phyloP scores from a whole-genome alignment of 1,284 basidiomycete genomes.

The Rhodotorula sp. region DNA sequence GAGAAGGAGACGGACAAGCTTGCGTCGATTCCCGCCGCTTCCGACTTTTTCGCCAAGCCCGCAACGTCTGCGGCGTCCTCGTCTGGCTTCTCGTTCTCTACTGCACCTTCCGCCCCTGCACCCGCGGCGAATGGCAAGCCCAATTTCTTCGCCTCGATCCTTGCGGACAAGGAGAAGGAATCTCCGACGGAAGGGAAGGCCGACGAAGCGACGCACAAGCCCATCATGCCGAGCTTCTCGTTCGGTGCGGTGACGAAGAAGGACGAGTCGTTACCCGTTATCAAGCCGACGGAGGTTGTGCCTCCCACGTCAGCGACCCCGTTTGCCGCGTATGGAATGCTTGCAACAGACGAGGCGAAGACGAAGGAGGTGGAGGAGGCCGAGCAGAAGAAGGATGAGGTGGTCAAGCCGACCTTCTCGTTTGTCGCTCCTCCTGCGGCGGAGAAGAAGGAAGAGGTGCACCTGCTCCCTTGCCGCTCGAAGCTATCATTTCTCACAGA shows the following conservation, averaged over 20 bases:
- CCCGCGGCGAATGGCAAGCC: slow-evolving; percentile 15
- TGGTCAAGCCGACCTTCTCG: slow-evolving; percentile 10
- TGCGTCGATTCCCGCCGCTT: not conserved
- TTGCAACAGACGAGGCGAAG: slow-evolving; percentile 12
- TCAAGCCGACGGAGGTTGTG: slow-evolving; percentile 15
- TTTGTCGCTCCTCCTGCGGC: slow-evolving; percentile 1
- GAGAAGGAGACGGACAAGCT: not conserved
- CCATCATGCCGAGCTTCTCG: slow-evolving; percentile 9
- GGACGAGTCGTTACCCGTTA: not conserved
- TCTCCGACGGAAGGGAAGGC: not conserved
- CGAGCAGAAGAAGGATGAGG: not conserved
- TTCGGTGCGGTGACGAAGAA: slow-evolving; percentile 15
- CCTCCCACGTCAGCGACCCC: slow-evolving; percentile 22
- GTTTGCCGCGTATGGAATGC: slow-evolving; percentile 39
- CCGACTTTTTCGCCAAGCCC: slow-evolving; percentile 29
- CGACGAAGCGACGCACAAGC: not conserved
- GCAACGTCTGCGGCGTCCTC: not conserved
- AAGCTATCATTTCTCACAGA: not conserved
- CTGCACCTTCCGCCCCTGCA: not conserved
- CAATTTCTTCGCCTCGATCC: slow-evolving; percentile 33
- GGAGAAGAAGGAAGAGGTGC: slow-evolving; percentile 14
- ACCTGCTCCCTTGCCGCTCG: not conserved
- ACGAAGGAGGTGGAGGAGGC: not conserved
- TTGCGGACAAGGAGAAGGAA: slow-evolving; percentile 25
- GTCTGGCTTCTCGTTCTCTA: not conserved